These are phyloP conservation scores for Pyrenochaeta sp. DNA, from an alignment of 2,329 filamentous ascomycete genomes.

Conservation along the genomic window DNA sequence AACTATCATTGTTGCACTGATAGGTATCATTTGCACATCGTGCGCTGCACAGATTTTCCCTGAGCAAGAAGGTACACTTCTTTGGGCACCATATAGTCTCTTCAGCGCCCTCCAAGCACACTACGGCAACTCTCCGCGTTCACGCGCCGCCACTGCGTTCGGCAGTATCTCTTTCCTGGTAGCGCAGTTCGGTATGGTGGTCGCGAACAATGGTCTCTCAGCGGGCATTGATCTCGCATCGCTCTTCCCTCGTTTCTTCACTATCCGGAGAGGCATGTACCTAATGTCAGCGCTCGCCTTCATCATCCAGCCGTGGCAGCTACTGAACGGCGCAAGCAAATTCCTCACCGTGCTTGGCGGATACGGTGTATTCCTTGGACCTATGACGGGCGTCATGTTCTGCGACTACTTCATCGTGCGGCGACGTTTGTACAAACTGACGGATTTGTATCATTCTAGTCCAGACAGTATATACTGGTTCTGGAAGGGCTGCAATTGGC, in stretches of 20 bases:
- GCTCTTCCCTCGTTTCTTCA: conserved; percentile 62
- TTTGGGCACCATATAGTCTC: conserved; percentile 42
- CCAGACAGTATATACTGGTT: conserved; percentile 55
- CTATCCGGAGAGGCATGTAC: conserved; percentile 64
- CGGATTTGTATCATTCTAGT: conserved; percentile 53
- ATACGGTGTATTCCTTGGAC: conserved; percentile 59
- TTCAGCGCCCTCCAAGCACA: conserved; percentile 20
- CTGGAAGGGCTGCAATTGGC: conserved; percentile 55
- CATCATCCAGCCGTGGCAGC: conserved; percentile 61
- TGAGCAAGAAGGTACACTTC: conserved; percentile 17
- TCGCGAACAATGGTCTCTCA: conserved; percentile 59
- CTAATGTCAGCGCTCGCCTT: conserved; percentile 58
- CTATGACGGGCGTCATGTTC: conserved; percentile 57
- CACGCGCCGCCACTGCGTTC: conserved; percentile 58
- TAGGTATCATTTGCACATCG: conserved; percentile 43
- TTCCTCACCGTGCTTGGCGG: conserved; percentile 59
- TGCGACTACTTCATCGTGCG: conserved; percentile 58
- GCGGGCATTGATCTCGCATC: conserved; percentile 65
- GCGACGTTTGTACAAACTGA: conserved; percentile 50
- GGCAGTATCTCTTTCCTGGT: conserved; percentile 55
- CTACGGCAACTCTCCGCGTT: conserved; percentile 35
- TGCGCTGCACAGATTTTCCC: conserved; percentile 33
- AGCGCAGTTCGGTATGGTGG: conserved; percentile 56
- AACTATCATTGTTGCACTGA: conserved; percentile 36
- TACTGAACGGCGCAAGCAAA: conserved; percentile 56